Conservation (phyloP, 768 basidiomycete species). For the Mycena epipterygia region DNA sequence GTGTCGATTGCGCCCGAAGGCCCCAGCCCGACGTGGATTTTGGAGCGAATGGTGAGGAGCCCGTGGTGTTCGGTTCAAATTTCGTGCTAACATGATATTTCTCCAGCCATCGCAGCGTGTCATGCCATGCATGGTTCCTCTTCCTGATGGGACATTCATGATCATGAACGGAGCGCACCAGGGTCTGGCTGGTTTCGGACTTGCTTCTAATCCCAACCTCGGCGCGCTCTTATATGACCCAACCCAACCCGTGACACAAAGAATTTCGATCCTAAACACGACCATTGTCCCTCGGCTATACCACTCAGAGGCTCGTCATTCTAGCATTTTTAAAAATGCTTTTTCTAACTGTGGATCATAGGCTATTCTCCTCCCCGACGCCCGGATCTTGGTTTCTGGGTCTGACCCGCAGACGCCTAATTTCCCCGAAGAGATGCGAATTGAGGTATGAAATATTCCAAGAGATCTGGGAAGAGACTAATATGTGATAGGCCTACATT, state of each 20-base stretch:
- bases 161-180: slow-evolving; percentile 82
- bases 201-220: slow-evolving; percentile 73
- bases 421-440: not conserved
- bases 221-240: slow-evolving; percentile 81
- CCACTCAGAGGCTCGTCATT: slow-evolving; percentile 66
- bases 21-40: slow-evolving; percentile 70
- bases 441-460: not conserved
- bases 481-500: slow-evolving; percentile 69
- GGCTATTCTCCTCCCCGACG: slow-evolving; percentile 81
- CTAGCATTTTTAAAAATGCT: not conserved
- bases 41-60: slow-evolving; percentile 84
- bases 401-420: slow-evolving; percentile 57
- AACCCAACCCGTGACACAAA: slow-evolving; percentile 65
- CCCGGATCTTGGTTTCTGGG: slow-evolving; percentile 81
- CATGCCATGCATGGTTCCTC: slow-evolving; percentile 62
- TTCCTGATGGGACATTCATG: slow-evolving; percentile 83
- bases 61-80: not conserved
- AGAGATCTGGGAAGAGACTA: not conserved
- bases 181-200: slow-evolving; percentile 81
- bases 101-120: slow-evolving; percentile 55
- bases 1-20: slow-evolving; percentile 77
- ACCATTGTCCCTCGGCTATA: slow-evolving; percentile 84
- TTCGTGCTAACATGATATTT: not conserved
- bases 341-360: slow-evolving; percentile 53
- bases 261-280: slow-evolving; percentile 74